Evolutionary conservation across 1,284 basidiomycete species (phyloP).

Genomic region (Macrocybe sp.): DNA sequence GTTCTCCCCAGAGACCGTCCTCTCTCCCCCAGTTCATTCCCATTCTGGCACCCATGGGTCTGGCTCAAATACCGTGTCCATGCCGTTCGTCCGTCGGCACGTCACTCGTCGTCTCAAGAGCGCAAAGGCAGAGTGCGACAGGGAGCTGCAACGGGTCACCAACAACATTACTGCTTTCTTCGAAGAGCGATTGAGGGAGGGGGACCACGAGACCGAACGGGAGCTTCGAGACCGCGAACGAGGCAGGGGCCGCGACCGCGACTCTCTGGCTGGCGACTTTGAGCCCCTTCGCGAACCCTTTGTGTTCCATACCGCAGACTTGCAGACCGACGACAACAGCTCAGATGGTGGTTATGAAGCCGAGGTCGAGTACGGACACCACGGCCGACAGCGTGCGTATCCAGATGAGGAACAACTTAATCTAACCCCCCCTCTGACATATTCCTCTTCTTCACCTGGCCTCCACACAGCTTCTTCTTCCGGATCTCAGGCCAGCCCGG

Average conservation of each 20-base stretch:
- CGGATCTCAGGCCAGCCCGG: constrained; percentile 56
- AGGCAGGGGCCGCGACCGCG: constrained; percentile 42
- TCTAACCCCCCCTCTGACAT: constrained; percentile 41
- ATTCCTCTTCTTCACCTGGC: constrained; percentile 49
- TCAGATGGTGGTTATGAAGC: constrained; percentile 78
- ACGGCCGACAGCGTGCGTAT: constrained; percentile 74
- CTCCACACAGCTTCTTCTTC: constrained; percentile 51
- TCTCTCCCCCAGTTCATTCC: constrained; percentile 41
- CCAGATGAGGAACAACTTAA: constrained; percentile 35
- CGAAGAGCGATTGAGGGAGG: constrained; percentile 80
- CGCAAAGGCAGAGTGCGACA: constrained; percentile 95
- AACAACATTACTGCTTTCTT: constrained; percentile 92
- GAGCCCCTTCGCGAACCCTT: constrained; percentile 59
- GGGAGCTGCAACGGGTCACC: constrained; percentile 88
- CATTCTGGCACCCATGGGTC: constrained; percentile 42
- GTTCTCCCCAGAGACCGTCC: constrained; percentile 60
- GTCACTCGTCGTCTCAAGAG: constrained; percentile 90
- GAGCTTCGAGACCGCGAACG: constrained; percentile 54
- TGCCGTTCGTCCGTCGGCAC: constrained; percentile 91
- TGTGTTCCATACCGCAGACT: constrained; percentile 45
- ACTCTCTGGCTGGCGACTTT: constrained; percentile 46
- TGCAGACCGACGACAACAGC: constrained; percentile 64
- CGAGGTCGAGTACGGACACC: constrained; percentile 60
- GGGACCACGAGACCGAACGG: constrained; percentile 65
- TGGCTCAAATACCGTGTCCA: constrained; percentile 70